Evolutionary conservation across 2,329 filamentous ascomycete genomes (phyloP).

Genomic region (Fusarium transvaalense): DNA sequence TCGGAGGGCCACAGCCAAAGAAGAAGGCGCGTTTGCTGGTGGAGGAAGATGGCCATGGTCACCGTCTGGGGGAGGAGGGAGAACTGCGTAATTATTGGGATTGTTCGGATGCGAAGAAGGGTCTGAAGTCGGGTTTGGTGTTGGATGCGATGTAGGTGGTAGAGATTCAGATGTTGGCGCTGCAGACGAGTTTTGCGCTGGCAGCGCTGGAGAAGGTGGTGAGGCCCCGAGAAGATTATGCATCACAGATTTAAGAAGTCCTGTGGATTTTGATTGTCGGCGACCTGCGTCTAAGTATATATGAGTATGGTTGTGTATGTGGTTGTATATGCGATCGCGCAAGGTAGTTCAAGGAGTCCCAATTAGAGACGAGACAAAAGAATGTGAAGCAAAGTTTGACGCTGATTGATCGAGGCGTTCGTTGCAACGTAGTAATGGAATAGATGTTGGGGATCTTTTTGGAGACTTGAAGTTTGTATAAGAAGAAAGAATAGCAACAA

Average conservation of each 20-base stretch:
- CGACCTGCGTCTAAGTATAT: slow-evolving; percentile 49
- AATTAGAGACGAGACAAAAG: slow-evolving; percentile 15
- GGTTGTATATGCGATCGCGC: slow-evolving; percentile 24
- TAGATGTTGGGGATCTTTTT: slow-evolving; percentile 28
- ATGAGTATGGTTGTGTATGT: slow-evolving; percentile 25
- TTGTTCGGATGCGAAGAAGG: slow-evolving; percentile 44
- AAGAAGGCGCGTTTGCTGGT: slow-evolving; percentile 46
- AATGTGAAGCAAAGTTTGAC: slow-evolving; percentile 6
- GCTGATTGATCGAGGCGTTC: slow-evolving; percentile 8
- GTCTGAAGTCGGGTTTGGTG: slow-evolving; percentile 30
- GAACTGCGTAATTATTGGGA: slow-evolving; percentile 50
- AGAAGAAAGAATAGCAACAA: slow-evolving; percentile 13
- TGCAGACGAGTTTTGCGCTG: slow-evolving; percentile 47
- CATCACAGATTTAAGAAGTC: slow-evolving; percentile 61
- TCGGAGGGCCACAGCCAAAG: slow-evolving; percentile 58
- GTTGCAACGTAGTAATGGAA: slow-evolving; percentile 16
- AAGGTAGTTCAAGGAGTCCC: slow-evolving; percentile 7
- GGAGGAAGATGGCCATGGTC: slow-evolving; percentile 48
- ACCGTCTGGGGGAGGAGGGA: slow-evolving; percentile 54
- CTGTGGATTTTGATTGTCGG: slow-evolving; percentile 57
- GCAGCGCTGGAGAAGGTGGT: slow-evolving; percentile 47
- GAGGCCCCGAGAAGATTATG: slow-evolving; percentile 56
- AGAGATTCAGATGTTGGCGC: slow-evolving; percentile 47
- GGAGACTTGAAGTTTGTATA: slow-evolving; percentile 26
- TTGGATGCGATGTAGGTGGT: slow-evolving; percentile 46